Evolutionary conservation across 306 rosid genomes (phyloP).

Genomic region (Acacia acuminata): DNA sequence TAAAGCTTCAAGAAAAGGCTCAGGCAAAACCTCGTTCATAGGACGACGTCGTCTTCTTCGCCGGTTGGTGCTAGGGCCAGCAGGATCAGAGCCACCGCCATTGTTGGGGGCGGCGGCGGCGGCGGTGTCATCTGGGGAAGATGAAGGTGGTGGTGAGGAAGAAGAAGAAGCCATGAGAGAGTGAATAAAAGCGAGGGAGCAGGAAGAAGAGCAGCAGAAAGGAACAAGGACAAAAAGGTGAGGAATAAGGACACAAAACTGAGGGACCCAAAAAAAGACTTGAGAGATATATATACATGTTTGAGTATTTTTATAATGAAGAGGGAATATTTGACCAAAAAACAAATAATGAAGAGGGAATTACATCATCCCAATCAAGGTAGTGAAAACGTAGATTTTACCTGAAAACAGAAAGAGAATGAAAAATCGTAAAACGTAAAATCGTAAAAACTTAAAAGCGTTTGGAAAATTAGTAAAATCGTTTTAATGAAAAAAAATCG

Average conservation of each 20-base stretch:
- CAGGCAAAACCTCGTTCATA: constrained; percentile 69
- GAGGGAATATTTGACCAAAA: too few relatives aligned
- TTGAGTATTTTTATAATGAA: too few relatives aligned
- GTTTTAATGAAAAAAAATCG: too few relatives aligned
- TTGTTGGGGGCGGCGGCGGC: neutral
- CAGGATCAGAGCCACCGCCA: constrained; percentile 40
- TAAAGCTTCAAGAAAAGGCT: constrained; percentile 64
- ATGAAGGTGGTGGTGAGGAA: neutral
- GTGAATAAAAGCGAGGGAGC: constrained; percentile 12
- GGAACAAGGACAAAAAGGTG: constrained; percentile 80
- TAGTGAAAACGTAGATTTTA: too few relatives aligned
- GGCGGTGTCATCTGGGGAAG: constrained; percentile 3
- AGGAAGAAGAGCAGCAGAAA: constrained; percentile 45
- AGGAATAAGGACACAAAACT: constrained; percentile 72
- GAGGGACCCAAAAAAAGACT: constrained; percentile 22
- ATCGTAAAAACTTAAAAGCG: too few relatives aligned
- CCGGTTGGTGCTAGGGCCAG: constrained; percentile 33
- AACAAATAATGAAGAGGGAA: too few relatives aligned
- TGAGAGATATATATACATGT: too few relatives aligned
- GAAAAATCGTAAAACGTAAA: too few relatives aligned
- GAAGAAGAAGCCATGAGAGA: constrained; percentile 34
- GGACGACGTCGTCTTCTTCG: constrained; percentile 45
- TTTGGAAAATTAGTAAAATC: too few relatives aligned
- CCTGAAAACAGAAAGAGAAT: too few relatives aligned
- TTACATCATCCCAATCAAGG: too few relatives aligned